A percentile compares a stretch with the other conserved stretches of the same genome.
Evolutionary conservation across 2,329 filamentous ascomycete genomes (phyloP).

Genomic region (Pseudogymnoascus sp.): DNA sequence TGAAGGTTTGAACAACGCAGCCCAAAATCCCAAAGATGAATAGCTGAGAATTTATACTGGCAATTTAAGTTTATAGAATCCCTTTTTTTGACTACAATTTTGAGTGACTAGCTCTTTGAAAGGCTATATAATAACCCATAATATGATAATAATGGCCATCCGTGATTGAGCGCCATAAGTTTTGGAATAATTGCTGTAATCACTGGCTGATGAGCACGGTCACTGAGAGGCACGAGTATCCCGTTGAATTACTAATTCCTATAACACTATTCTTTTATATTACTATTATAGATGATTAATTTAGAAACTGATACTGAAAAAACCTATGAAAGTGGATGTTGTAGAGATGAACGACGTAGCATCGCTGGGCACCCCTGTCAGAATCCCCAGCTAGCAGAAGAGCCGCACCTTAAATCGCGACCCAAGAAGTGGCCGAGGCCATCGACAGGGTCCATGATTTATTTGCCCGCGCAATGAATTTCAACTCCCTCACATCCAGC

Average conservation of each 20-base stretch:
- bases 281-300: neutral
- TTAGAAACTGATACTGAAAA: neutral
- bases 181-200: neutral
- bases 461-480: conserved; percentile 16
- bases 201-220: neutral
- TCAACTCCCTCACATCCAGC: conserved; percentile 15
- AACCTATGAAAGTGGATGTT: neutral
- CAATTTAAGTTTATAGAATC: neutral
- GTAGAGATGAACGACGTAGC: neutral
- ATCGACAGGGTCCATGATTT: conserved; percentile 3
- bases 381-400: neutral
- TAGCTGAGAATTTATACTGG: neutral
- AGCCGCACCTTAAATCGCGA: conserved; percentile 8
- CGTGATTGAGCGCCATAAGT: neutral
- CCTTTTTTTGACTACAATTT: neutral
- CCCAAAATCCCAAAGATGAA: neutral
- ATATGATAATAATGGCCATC: neutral
- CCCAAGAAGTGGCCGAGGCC: neutral
- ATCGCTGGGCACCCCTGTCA: neutral
- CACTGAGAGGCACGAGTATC: neutral
- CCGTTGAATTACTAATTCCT: neutral
- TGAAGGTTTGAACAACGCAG: neutral
- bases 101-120: neutral
- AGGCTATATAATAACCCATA: neutral
- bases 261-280: neutral